These are phyloP conservation scores for Marasmius fiardii DNA, from an alignment of 1,284 basidiomycete species.

Conservation along the genomic window DNA sequence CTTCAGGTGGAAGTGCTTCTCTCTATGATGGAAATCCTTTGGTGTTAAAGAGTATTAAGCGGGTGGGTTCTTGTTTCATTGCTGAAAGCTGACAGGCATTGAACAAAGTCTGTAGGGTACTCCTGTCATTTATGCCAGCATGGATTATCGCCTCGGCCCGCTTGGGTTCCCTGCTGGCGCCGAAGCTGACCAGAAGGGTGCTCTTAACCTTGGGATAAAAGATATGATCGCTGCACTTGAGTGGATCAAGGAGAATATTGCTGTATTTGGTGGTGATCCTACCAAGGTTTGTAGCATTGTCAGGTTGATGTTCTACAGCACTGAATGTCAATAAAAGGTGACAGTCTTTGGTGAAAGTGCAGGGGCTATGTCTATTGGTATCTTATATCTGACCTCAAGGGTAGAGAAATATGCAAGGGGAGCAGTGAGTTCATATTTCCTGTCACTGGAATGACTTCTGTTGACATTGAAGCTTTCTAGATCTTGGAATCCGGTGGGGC, in stretches of 20 bases:
- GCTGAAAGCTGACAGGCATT: too few relatives aligned
- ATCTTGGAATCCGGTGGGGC: conserved; percentile 43
- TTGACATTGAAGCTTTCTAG: conserved; percentile 19
- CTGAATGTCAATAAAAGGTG: conserved; percentile 31
- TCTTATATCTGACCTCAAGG: conserved; percentile 38
- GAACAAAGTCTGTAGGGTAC: conserved; percentile 39
- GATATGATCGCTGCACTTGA: conserved; percentile 31
- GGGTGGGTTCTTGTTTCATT: conserved; percentile 8
- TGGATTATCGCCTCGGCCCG: conserved; percentile 40
- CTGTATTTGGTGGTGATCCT: conserved; percentile 36
- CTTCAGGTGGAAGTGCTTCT: not conserved
- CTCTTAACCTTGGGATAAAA: conserved; percentile 31
- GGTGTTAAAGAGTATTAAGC: conserved; percentile 5
- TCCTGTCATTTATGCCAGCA: conserved; percentile 52
- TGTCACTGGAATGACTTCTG: not conserved
- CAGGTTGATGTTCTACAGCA: too few relatives aligned
- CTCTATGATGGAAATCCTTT: not conserved
- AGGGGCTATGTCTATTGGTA: conserved; percentile 40
- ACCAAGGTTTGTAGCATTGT: conserved; percentile 22
- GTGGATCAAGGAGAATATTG: conserved; percentile 36
- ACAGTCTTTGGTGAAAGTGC: conserved; percentile 54
- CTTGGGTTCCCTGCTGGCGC: conserved; percentile 36
- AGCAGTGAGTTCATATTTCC: conserved; percentile 32
- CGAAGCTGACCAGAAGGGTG: conserved; percentile 25
- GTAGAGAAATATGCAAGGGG: conserved; percentile 36